Percentiles rank a stretch among this genome's conserved stretches.
Evolutionary conservation across 257 asterid species (phyloP).

Genomic region (Solanum paucissectum): DNA sequence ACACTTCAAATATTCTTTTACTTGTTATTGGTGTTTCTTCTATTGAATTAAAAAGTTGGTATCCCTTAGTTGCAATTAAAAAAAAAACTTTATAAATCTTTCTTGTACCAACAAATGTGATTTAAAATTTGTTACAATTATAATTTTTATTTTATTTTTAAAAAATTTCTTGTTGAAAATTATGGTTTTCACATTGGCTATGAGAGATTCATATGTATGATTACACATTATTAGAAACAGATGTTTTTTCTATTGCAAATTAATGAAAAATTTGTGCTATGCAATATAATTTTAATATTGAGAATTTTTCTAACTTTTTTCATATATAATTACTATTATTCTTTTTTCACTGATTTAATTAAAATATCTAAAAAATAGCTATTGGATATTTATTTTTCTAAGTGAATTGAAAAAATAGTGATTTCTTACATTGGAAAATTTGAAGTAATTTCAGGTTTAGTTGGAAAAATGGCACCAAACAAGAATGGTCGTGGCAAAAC

Average conservation of each 20-base stretch:
- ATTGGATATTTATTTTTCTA: not conserved
- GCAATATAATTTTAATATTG: no score
- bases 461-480: slow-evolving; percentile 56
- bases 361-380: not conserved
- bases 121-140: not conserved
- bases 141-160: no score
- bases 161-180: no score
- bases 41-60: not conserved
- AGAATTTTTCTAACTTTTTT: not conserved
- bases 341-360: not conserved
- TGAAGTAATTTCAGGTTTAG: not conserved
- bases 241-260: no score
- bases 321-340: not conserved
- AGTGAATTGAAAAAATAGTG: not conserved
- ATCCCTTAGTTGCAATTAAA: not conserved
- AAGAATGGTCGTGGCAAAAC: slow-evolving; percentile 81
- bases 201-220: not conserved
- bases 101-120: not conserved
- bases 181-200: not conserved
- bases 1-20: not conserved
- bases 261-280: no score
- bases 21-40: not conserved
- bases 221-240: no score
- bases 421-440: not conserved
- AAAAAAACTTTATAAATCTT: no score